These are phyloP conservation scores for Calophaca sinica DNA, from an alignment of 306 rosid species.

Conservation along the genomic window DNA sequence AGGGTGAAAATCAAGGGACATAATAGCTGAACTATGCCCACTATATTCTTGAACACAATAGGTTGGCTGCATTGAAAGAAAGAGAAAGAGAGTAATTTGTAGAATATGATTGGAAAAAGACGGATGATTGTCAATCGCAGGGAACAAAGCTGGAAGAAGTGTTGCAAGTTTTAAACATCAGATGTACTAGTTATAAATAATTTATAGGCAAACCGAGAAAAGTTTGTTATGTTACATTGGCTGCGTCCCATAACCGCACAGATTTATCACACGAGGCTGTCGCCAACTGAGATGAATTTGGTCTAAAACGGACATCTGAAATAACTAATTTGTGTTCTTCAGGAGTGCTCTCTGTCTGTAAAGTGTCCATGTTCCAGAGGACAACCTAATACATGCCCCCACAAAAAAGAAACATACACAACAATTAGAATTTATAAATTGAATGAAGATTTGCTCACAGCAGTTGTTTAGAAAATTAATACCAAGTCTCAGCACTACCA, in stretches of 20 bases:
- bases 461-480: constrained; percentile 24
- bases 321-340: constrained; percentile 58
- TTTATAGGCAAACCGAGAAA: constrained; percentile 35
- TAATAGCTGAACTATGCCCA: constrained; percentile 52
- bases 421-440: constrained; percentile 30
- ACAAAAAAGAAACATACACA: constrained; percentile 29
- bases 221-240: constrained; percentile 51
- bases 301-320: constrained; percentile 65
- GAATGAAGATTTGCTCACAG: constrained; percentile 16
- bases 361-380: constrained; percentile 63
- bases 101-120: constrained; percentile 21
- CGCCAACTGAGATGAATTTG: constrained; percentile 63
- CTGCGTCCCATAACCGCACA: constrained; percentile 68
- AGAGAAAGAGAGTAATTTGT: neutral
- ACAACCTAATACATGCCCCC: constrained; percentile 49
- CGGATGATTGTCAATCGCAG: constrained; percentile 1
- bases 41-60: constrained; percentile 55
- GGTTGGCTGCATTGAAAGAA: constrained; percentile 53
- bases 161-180: constrained; percentile 32
- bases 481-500: constrained; percentile 9
- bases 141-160: constrained; percentile 28
- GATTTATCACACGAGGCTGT: constrained; percentile 61
- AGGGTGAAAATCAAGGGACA: constrained; percentile 70
- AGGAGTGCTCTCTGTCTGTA: constrained; percentile 53
- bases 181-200: neutral